Percentiles rank a stretch among this genome's conserved stretches.
Conservation (phyloP, 2,329 filamentous ascomycete species). For the Aspergillus novoparasiticus region DNA sequence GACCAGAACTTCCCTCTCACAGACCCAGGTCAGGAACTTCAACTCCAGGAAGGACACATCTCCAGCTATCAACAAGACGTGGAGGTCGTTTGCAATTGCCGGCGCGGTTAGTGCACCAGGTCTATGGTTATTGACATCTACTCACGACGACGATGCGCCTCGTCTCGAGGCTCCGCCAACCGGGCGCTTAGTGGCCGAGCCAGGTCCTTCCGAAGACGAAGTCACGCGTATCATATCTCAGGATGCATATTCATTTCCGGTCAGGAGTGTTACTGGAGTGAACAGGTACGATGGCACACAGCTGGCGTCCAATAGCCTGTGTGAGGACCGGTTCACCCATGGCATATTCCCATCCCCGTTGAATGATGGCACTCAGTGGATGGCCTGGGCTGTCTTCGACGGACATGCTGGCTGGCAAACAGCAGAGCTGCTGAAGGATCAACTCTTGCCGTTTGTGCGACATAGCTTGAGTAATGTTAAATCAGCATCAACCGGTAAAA, state of each 20-base stretch:
- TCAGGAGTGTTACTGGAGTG: constrained; percentile 23
- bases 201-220: constrained; percentile 21
- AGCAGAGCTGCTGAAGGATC: constrained; percentile 25
- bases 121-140: constrained; percentile 22
- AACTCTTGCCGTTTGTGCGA: constrained; percentile 26
- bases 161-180: constrained; percentile 16
- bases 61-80: constrained; percentile 6
- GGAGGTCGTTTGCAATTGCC: constrained; percentile 15
- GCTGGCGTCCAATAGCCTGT: constrained; percentile 41
- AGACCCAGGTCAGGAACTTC: constrained; percentile 8
- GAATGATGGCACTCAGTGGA: constrained; percentile 29
- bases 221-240: constrained; percentile 26
- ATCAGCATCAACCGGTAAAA: not conserved
- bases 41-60: constrained; percentile 16
- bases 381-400: constrained; percentile 45
- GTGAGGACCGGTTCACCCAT: constrained; percentile 34
- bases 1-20: constrained; percentile 5
- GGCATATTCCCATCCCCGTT: constrained; percentile 27
- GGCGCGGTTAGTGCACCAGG: constrained; percentile 18
- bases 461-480: constrained; percentile 19
- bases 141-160: constrained; percentile 18
- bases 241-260: constrained; percentile 25
- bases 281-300: constrained; percentile 30
- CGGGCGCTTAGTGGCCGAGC: constrained; percentile 13
- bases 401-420: constrained; percentile 39